Base-by-base conservation (phyloP, 345 rosid species). In the Pistacia vera region DNA sequence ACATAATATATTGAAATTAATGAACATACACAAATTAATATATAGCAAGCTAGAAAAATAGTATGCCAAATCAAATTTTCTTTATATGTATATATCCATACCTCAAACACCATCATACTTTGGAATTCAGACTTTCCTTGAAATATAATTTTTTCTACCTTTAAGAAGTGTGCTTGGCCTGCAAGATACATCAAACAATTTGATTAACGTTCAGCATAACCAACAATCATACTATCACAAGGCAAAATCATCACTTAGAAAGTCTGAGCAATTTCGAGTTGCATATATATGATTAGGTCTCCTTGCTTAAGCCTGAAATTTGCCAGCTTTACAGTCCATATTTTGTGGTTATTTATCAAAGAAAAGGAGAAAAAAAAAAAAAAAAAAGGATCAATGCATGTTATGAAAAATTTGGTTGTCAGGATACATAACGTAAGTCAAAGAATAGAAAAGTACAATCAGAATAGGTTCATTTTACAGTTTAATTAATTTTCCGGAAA, bases 101-200 rank as follows among this genome's bases (percentile, higher is more conserved):
- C 98, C 96, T 92, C 89, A 79, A 94, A 91, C 64, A 94, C 97
- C 91, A 90, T 83, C 74, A 94, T 90, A 59, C 81, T 84, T 71
- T 94, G 98, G 77, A 81, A 88, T 73, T 89, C 87, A 41, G 98
- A 94, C 84, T 91, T 88, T 20, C 94, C 96, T 81, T 92, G 86
- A 71, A 90, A 94, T 77, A 94, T 78, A 78, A 92, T 73, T 78
- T 84, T 85, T 81, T 94, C 97, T 11, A 92, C 88, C 81, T 94
- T 88, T 66, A 92, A 75, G 81, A 88, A 88, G 82, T 90, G 97
- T 72, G 98, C 94, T 83, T 94, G 91, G 66, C 98, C 98, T 94
- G 84, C 75, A 89, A 77, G 72, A 56, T 35, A 69, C 69, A 73
- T 55, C 65, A 36, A 58, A 2, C 18, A 64, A 25, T 35, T 48